These are phyloP conservation scores for Wallacemonas sp. DNA, from an alignment of 208 protist genomes.

Conservation along the genomic window DNA sequence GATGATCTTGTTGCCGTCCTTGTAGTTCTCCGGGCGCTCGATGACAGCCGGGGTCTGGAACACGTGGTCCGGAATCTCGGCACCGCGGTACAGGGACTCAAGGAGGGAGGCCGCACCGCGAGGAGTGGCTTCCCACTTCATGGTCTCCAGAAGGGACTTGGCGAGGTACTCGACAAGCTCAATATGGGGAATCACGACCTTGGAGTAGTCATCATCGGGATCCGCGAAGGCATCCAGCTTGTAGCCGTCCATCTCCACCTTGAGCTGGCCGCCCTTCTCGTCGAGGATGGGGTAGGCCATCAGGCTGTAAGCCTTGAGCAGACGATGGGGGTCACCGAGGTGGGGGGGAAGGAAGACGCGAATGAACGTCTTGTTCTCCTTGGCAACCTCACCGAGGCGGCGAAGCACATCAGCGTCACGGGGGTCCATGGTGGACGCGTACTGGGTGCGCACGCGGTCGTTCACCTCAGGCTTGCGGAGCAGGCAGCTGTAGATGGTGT, in stretches of 20 bases:
- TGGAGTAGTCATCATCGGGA: slow-evolving; percentile 90
- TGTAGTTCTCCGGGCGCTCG: slow-evolving; percentile 78
- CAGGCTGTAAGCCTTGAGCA: slow-evolving; percentile 90
- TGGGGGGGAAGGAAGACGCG: slow-evolving; percentile 85
- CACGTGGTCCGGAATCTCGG: slow-evolving; percentile 88
- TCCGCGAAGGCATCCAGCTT: slow-evolving; percentile 88
- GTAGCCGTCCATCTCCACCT: slow-evolving; percentile 84
- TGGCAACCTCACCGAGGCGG: slow-evolving; percentile 74
- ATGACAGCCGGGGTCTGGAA: slow-evolving; percentile 90
- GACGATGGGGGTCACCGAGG: slow-evolving; percentile 86
- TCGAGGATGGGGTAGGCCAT: slow-evolving; percentile 92
- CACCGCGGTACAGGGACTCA: slow-evolving; percentile 89
- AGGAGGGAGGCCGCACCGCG: slow-evolving; percentile 84
- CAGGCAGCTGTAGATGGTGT: slow-evolving; percentile 85
- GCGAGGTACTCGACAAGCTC: slow-evolving; percentile 87
- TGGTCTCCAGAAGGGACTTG: slow-evolving; percentile 84
- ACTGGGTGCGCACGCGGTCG: slow-evolving; percentile 78
- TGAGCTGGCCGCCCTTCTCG: slow-evolving; percentile 86
- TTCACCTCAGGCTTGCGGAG: slow-evolving; percentile 90
- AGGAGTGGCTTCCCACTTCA: slow-evolving; percentile 90
- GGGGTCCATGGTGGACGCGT: slow-evolving; percentile 86
- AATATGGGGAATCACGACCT: slow-evolving; percentile 90
- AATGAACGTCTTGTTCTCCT: slow-evolving; percentile 90
- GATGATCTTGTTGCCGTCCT: slow-evolving; percentile 76
- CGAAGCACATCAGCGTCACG: slow-evolving; percentile 83